phyloP scores from a whole-genome alignment of 805 yeast genomes.

The Sugiyamaella mastotermitis region DNA sequence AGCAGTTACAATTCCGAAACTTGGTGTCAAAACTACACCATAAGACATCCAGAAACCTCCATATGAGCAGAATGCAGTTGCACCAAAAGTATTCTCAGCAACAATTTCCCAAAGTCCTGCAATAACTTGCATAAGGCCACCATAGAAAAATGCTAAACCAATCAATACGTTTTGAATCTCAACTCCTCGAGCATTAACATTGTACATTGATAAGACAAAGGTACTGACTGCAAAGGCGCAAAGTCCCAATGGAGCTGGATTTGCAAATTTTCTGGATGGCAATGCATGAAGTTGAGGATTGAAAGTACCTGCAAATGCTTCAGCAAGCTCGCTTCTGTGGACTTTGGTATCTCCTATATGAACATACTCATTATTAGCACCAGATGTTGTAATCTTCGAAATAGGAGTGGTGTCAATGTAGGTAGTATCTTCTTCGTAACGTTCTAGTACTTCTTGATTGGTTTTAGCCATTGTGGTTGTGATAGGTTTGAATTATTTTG shows the following conservation, averaged over 20 bases:
- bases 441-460: too few species aligned
- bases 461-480: too few species aligned
- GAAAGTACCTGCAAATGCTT: conserved; percentile 65
- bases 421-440: too few species aligned
- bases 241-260: conserved; percentile 62
- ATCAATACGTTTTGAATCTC: conserved; percentile 47
- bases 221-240: conserved; percentile 59
- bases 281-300: conserved; percentile 62
- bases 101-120: conserved; percentile 67
- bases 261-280: conserved; percentile 54
- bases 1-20: conserved; percentile 55
- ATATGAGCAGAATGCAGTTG: conserved; percentile 53
- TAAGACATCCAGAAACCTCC: conserved; percentile 70
- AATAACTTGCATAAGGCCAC: conserved; percentile 52
- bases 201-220: conserved; percentile 50
- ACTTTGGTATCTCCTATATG: conserved; percentile 65
- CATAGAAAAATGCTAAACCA: conserved; percentile 55
- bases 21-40: conserved; percentile 51
- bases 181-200: conserved; percentile 50
- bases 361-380: conserved; percentile 53
- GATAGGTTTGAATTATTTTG: too few species aligned
- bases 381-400: conserved; percentile 34
- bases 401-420: too few species aligned
- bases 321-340: conserved; percentile 37
- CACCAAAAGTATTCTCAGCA: conserved; percentile 61